A percentile compares a stretch with the other conserved stretches of the same genome.
These are phyloP conservation scores for Trichoderma atrobrunneum DNA, from an alignment of 2,329 filamentous ascomycete genomes.

Conservation along the genomic window DNA sequence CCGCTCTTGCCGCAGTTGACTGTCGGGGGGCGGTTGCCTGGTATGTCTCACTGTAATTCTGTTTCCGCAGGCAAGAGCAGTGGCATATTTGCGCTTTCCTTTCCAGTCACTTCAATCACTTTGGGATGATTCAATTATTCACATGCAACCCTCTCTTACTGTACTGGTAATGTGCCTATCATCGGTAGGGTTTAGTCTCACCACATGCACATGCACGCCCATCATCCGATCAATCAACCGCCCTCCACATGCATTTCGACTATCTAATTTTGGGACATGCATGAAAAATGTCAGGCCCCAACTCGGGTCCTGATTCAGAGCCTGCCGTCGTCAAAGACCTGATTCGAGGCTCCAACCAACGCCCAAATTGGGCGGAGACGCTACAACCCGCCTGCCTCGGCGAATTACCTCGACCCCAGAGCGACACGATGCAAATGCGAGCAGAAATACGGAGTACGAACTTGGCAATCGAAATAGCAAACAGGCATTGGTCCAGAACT, in stretches of 20 bases:
- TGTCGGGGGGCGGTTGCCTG: background rate
- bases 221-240: background rate
- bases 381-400: background rate
- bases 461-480: background rate
- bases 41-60: conserved; percentile 1
- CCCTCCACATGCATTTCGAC: background rate
- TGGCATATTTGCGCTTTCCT: background rate
- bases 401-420: background rate
- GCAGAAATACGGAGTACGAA: background rate
- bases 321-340: background rate
- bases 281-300: background rate
- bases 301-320: background rate
- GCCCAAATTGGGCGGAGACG: background rate
- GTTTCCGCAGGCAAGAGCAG: background rate
- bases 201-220: background rate
- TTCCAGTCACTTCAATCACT: background rate
- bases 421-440: background rate
- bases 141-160: background rate
- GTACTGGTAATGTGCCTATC: background rate
- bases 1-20: conserved; percentile 9
- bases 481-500: background rate
- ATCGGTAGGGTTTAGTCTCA: background rate
- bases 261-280: background rate
- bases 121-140: background rate
- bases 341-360: background rate